phyloP scores from a whole-genome alignment of 192 early-diverging fungal genomes.

The Chytriomyces sp. region DNA sequence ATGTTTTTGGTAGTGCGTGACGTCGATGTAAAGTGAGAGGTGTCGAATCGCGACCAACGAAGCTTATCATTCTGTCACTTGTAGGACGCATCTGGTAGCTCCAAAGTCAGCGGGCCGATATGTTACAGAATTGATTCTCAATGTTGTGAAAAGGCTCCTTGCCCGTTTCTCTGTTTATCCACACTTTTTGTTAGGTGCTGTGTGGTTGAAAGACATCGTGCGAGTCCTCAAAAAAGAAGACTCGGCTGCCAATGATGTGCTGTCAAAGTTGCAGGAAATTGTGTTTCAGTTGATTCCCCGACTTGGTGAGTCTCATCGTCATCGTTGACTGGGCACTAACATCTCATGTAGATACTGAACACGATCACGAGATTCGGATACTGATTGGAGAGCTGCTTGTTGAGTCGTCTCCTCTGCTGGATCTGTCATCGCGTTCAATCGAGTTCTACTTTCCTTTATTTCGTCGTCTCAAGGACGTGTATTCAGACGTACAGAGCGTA shows the following conservation, averaged over 20 bases:
- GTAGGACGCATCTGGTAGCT: too few relatives aligned
- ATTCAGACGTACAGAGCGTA: slow-evolving; percentile 31
- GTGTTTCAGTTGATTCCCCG: neutral
- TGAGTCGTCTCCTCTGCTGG: slow-evolving; percentile 10
- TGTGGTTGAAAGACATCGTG: neutral
- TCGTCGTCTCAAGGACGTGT: slow-evolving; percentile 31
- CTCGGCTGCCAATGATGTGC: neutral
- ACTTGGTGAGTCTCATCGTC: neutral
- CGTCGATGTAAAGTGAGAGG: neutral
- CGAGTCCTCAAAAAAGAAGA: neutral
- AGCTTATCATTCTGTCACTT: too few relatives aligned
- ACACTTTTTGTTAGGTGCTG: neutral
- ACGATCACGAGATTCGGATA: slow-evolving; percentile 28
- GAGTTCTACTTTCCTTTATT: slow-evolving; percentile 7
- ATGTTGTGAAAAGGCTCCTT: neutral
- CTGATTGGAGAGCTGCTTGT: slow-evolving; percentile 34
- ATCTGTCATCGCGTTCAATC: neutral
- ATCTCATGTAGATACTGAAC: slow-evolving; percentile 2
- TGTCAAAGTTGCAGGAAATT: neutral
- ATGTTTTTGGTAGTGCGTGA: slow-evolving; percentile 6
- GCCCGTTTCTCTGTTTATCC: neutral
- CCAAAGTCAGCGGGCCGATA: too few relatives aligned
- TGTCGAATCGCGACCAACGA: too few relatives aligned
- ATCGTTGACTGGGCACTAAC: neutral
- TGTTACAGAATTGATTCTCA: too few relatives aligned